Percentiles rank a stretch among this genome's conserved stretches.
These are phyloP conservation scores for Solanum peruvianum DNA, from an alignment of 257 asterid species.

Conservation along the genomic window DNA sequence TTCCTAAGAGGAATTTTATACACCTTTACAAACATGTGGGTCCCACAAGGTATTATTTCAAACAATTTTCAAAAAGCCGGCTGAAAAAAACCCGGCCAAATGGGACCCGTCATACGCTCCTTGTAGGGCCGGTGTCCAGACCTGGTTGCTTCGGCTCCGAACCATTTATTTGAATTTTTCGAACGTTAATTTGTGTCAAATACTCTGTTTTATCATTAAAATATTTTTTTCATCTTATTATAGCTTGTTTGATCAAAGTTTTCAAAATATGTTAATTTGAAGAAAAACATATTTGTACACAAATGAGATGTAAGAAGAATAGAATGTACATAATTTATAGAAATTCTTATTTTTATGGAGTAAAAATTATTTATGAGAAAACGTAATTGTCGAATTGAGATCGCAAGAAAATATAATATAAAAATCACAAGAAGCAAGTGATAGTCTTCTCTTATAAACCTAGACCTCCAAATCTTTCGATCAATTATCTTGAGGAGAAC, in stretches of 20 bases:
- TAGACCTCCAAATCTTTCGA: neutral
- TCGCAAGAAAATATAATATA: neutral
- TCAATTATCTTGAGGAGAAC: neutral
- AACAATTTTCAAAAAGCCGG: neutral
- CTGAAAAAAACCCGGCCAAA: neutral
- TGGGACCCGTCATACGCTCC: slow-evolving; percentile 3
- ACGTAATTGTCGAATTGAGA: accelerated
- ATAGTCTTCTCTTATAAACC: neutral
- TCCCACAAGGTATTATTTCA: neutral
- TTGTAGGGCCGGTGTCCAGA: neutral
- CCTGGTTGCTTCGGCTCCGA: slow-evolving; percentile 42
- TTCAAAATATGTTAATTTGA: neutral
- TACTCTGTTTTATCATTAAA: neutral
- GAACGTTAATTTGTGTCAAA: slow-evolving; percentile 38
- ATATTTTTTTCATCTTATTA: neutral
- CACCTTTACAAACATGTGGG: neutral
- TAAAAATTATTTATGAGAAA: no score
- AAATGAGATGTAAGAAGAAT: neutral
- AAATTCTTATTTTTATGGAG: neutral
- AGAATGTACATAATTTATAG: neutral
- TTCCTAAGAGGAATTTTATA: neutral
- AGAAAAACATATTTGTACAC: no score
- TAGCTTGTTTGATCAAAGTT: neutral
- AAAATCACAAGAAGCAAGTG: neutral
- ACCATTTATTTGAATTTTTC: slow-evolving; percentile 47